These are phyloP conservation scores for Bipolaris cookei DNA, from an alignment of 2,329 filamentous ascomycete species.

Conservation along the genomic window DNA sequence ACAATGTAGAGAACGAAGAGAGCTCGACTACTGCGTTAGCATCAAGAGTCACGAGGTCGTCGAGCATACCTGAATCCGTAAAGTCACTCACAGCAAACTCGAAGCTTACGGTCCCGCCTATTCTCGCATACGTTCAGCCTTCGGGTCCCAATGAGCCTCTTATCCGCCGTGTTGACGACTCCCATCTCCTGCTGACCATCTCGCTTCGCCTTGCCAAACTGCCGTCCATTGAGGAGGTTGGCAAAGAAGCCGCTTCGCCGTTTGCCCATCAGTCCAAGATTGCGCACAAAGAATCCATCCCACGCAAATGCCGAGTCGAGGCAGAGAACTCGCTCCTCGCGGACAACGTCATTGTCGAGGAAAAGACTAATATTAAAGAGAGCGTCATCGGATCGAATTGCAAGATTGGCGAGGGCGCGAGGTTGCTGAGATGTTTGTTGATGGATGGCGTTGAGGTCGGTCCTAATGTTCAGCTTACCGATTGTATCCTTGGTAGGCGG, in stretches of 20 bases:
- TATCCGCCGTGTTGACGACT: constrained; percentile 87
- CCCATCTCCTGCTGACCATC: constrained; percentile 77
- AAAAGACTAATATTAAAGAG: constrained; percentile 91
- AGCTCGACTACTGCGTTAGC: constrained; percentile 34
- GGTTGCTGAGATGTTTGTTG: constrained; percentile 83
- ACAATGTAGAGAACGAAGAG: constrained; percentile 14
- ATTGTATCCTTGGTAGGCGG: constrained; percentile 82
- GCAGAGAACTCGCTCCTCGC: constrained; percentile 81
- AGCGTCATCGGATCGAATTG: constrained; percentile 86
- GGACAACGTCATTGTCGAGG: constrained; percentile 87
- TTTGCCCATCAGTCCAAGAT: constrained; percentile 82
- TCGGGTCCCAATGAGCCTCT: constrained; percentile 64
- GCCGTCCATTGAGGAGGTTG: constrained; percentile 70
- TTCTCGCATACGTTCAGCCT: constrained; percentile 83
- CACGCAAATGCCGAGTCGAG: constrained; percentile 80
- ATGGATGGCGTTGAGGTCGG: constrained; percentile 93
- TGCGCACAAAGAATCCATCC: constrained; percentile 81
- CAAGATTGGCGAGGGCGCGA: constrained; percentile 83
- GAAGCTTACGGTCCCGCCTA: constrained; percentile 67
- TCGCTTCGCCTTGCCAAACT: constrained; percentile 88
- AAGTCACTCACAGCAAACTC: constrained; percentile 37
- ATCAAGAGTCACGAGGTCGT: constrained; percentile 44
- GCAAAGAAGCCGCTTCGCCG: constrained; percentile 62
- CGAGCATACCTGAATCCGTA: constrained; percentile 36
- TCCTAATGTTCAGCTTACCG: constrained; percentile 81